A percentile compares a stretch with the other conserved stretches of the same genome.
These are phyloP conservation scores for Juglanconis juglandina DNA, from an alignment of 2,329 filamentous ascomycete species.

Conservation along the genomic window DNA sequence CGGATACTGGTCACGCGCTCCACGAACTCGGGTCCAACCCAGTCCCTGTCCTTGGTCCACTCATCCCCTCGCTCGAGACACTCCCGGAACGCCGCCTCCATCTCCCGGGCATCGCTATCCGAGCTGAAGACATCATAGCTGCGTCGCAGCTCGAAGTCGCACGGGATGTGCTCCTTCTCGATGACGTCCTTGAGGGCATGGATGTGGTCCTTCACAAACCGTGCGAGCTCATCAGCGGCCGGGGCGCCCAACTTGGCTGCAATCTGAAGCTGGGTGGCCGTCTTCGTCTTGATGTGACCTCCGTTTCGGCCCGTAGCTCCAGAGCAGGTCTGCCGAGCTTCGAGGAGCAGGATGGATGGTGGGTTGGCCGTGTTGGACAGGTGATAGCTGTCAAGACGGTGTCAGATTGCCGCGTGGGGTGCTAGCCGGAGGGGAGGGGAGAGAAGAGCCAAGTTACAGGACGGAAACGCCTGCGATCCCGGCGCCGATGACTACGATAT, in stretches of 20 bases:
- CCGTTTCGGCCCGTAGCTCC: constrained; percentile 17
- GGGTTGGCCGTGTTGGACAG: constrained; percentile 7
- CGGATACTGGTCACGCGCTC: constrained; percentile 13
- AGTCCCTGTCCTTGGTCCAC: constrained; percentile 11
- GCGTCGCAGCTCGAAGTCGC: constrained; percentile 13
- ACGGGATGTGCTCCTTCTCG: constrained; percentile 7
- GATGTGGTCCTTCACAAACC: constrained; percentile 9
- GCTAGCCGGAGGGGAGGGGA: not conserved
- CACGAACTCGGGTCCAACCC: constrained; percentile 3
- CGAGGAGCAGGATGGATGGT: constrained; percentile 9
- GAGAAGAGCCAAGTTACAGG: not conserved
- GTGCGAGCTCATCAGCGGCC: constrained; percentile 4
- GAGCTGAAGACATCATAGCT: constrained; percentile 13
- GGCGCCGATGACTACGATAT: constrained; percentile 13
- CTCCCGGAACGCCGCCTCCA: constrained; percentile 6
- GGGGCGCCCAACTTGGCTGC: not conserved
- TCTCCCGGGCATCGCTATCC: not conserved
- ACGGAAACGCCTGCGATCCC: constrained; percentile 16
- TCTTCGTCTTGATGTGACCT: constrained; percentile 10
- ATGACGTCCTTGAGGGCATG: constrained; percentile 12
- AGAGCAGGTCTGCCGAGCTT: constrained; percentile 17
- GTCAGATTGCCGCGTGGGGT: not conserved
- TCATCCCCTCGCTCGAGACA: constrained; percentile 3
- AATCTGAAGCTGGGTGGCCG: not conserved
- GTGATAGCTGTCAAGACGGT: not conserved